These are phyloP conservation scores for Melampsora americana DNA, from an alignment of 1,284 basidiomycete genomes.

Conservation along the genomic window DNA sequence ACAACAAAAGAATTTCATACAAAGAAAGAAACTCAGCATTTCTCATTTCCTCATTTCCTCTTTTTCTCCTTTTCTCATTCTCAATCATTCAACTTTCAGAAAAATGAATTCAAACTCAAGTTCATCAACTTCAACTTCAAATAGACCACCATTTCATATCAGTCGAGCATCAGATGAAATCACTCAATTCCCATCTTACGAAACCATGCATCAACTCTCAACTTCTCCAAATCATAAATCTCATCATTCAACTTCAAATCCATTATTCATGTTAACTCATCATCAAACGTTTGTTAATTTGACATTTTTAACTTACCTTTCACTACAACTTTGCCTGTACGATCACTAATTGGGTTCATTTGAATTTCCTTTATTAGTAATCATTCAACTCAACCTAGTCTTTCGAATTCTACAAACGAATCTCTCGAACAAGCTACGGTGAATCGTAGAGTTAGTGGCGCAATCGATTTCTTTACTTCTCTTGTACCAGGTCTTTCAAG, in stretches of 20 bases:
- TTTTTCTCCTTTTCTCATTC: background rate
- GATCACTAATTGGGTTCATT: background rate
- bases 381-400: background rate
- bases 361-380: background rate
- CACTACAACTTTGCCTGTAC: background rate
- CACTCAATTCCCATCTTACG: constrained; percentile 38
- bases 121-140: background rate
- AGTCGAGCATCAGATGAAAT: constrained; percentile 34
- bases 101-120: background rate
- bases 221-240: constrained; percentile 1
- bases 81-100: background rate
- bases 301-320: too few species aligned
- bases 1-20: too few species aligned
- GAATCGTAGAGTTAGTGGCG: background rate
- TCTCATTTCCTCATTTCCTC: too few species aligned
- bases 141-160: background rate
- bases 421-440: background rate
- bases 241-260: background rate
- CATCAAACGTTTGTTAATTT: too few species aligned
- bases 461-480: background rate
- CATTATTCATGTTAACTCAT: too few species aligned
- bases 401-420: background rate
- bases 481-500: background rate
- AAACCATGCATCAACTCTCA: constrained; percentile 17
- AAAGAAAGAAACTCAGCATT: too few species aligned